These are phyloP conservation scores for Chytridium lagenaria DNA, from an alignment of 371 early-diverging fungal species.

Conservation along the genomic window DNA sequence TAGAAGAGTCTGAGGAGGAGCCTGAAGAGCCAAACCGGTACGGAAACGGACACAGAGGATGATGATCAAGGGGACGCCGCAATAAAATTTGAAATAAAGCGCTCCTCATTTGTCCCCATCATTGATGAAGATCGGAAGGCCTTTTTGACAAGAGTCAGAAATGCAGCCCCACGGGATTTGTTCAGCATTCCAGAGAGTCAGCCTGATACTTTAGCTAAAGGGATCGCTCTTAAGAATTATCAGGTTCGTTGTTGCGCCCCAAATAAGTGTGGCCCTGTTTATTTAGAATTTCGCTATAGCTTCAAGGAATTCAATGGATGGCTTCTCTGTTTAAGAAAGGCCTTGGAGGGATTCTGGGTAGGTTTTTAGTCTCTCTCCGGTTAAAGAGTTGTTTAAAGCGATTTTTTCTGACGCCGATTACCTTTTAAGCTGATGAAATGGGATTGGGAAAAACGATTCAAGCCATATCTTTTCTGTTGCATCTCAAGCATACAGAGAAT, in stretches of 20 bases:
- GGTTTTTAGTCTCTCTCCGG: not conserved
- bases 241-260: constrained; percentile 12
- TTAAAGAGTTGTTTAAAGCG: not conserved
- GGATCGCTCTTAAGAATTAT: constrained; percentile 23
- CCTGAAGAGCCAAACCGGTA: not conserved
- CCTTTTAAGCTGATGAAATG: constrained; percentile 84
- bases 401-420: not conserved
- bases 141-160: not conserved
- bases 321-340: not conserved
- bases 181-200: not conserved
- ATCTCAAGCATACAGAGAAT: constrained; percentile 18
- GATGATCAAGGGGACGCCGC: not conserved
- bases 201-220: not conserved
- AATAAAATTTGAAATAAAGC: not conserved
- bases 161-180: not conserved
- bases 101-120: not conserved
- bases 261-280: not conserved
- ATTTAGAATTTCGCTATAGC: not conserved
- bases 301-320: constrained; percentile 27
- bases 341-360: constrained; percentile 27
- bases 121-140: not conserved
- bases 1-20: not conserved
- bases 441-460: constrained; percentile 83
- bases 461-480: constrained; percentile 69
- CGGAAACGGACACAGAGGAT: not conserved